phyloP scores from a whole-genome alignment of 2,329 filamentous ascomycete genomes.

The Fulvia fulva region DNA sequence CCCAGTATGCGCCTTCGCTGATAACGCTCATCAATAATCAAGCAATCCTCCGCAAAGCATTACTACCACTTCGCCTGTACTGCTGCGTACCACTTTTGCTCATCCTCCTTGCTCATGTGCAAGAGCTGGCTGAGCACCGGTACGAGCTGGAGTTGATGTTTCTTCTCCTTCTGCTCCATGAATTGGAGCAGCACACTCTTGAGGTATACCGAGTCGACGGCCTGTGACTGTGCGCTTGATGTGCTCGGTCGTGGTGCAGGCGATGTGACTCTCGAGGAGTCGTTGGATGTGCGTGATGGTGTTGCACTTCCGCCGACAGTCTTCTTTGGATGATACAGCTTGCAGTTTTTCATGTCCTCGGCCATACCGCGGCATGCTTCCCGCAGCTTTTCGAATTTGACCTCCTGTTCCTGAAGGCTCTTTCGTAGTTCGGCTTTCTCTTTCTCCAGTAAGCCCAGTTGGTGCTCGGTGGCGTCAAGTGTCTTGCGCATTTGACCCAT shows the following conservation, averaged over 20 bases:
- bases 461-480: slow-evolving; percentile 81
- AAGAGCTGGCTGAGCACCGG: slow-evolving; percentile 73
- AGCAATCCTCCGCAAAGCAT: not conserved
- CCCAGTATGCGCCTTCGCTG: not conserved
- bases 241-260: slow-evolving; percentile 34
- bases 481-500: slow-evolving; percentile 75
- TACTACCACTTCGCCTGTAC: slow-evolving; percentile 48
- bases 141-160: slow-evolving; percentile 69
- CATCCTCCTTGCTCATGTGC: slow-evolving; percentile 75
- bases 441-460: slow-evolving; percentile 77
- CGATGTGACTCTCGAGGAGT: slow-evolving; percentile 50
- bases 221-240: slow-evolving; percentile 11
- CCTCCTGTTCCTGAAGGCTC: slow-evolving; percentile 16
- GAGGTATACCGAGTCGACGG: slow-evolving; percentile 63
- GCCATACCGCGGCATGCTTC: slow-evolving; percentile 61
- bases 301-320: slow-evolving; percentile 42
- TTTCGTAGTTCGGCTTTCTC: slow-evolving; percentile 56
- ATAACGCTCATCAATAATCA: not conserved
- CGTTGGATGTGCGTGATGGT: slow-evolving; percentile 57
- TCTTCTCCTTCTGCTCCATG: slow-evolving; percentile 74
- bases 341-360: slow-evolving; percentile 55
- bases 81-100: slow-evolving; percentile 81
- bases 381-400: slow-evolving; percentile 39
- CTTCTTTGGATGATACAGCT: slow-evolving; percentile 29
- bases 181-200: slow-evolving; percentile 81